Conservation (phyloP, 805 yeast species). For the Blastobotrys terrestris region DNA sequence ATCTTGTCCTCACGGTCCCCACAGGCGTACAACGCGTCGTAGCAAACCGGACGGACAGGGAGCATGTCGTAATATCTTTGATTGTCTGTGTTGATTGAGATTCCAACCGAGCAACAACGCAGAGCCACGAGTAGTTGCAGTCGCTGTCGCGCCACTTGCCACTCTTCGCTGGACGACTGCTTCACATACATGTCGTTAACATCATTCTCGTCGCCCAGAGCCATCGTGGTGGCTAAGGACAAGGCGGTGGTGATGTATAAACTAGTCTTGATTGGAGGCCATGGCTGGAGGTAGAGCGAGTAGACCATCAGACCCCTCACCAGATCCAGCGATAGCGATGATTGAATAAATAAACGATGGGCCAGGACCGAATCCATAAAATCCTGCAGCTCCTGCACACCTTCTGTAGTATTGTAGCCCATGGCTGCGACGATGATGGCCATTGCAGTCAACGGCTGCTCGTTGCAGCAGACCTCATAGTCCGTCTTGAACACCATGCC, state of each 20-base stretch:
- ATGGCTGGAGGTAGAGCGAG: constrained; percentile 8
- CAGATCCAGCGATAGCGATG: constrained; percentile 5
- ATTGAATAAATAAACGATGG: not conserved
- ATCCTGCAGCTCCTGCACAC: not conserved
- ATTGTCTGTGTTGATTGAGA: not conserved
- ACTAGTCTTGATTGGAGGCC: constrained; percentile 17
- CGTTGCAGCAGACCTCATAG: not conserved
- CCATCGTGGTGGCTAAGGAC: constrained; percentile 10
- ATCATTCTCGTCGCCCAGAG: constrained; percentile 13
- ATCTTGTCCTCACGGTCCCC: not conserved
- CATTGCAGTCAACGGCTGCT: not conserved
- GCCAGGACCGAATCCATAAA: not conserved
- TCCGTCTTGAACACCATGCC: not conserved
- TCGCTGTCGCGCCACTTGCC: not conserved
- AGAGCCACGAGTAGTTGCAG: not conserved
- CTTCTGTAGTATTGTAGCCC: not conserved
- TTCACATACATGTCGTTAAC: not conserved
- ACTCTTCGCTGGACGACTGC: not conserved
- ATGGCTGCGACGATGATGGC: not conserved
- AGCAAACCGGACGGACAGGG: not conserved
- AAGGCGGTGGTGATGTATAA: constrained; percentile 17
- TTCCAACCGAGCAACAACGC: not conserved
- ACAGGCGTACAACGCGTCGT: not conserved
- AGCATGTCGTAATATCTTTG: not conserved
- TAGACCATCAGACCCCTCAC: constrained; percentile 6